These are phyloP conservation scores for Aspergillus conjunctus DNA, from an alignment of 495 filamentous ascomycete genomes.

Conservation along the genomic window DNA sequence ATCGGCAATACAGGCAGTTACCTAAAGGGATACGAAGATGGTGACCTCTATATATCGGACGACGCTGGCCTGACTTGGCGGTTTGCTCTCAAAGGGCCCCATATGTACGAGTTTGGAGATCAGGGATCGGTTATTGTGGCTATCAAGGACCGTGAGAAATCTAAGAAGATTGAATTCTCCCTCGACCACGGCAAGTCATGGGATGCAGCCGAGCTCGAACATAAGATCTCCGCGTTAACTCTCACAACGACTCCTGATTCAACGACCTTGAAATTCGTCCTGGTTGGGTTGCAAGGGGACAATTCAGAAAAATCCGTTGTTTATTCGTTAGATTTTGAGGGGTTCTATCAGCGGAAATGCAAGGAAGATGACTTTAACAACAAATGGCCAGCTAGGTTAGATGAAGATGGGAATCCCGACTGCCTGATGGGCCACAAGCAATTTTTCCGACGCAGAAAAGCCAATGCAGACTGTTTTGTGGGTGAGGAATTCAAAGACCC, in stretches of 20 bases:
- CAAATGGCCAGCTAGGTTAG: slow-evolving; percentile 78
- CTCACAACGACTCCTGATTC: slow-evolving; percentile 89
- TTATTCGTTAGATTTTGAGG: slow-evolving; percentile 79
- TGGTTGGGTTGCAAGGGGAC: slow-evolving; percentile 54
- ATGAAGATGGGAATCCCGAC: slow-evolving; percentile 75
- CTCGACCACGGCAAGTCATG: slow-evolving; percentile 84
- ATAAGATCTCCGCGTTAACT: slow-evolving; percentile 62
- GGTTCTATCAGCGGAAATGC: slow-evolving; percentile 79
- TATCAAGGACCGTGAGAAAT: slow-evolving; percentile 63
- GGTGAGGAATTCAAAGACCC: slow-evolving; percentile 81
- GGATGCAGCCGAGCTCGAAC: slow-evolving; percentile 62
- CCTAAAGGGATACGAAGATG: slow-evolving; percentile 65
- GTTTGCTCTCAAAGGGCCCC: slow-evolving; percentile 71
- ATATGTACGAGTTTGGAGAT: slow-evolving; percentile 95
- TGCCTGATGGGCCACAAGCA: slow-evolving; percentile 97
- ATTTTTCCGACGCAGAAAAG: slow-evolving; percentile 76
- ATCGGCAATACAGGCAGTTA: slow-evolving; percentile 82
- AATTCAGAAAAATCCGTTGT: slow-evolving; percentile 54
- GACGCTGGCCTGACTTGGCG: slow-evolving; percentile 88
- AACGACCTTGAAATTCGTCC: slow-evolving; percentile 83
- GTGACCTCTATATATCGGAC: slow-evolving; percentile 83
- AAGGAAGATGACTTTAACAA: slow-evolving; percentile 74
- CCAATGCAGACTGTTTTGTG: slow-evolving; percentile 85
- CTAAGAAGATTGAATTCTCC: slow-evolving; percentile 75
- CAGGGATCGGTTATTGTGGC: slow-evolving; percentile 86